Evolutionary conservation across 2,329 filamentous ascomycete species (phyloP).

Genomic region (Akanthomyces uredinophilus): DNA sequence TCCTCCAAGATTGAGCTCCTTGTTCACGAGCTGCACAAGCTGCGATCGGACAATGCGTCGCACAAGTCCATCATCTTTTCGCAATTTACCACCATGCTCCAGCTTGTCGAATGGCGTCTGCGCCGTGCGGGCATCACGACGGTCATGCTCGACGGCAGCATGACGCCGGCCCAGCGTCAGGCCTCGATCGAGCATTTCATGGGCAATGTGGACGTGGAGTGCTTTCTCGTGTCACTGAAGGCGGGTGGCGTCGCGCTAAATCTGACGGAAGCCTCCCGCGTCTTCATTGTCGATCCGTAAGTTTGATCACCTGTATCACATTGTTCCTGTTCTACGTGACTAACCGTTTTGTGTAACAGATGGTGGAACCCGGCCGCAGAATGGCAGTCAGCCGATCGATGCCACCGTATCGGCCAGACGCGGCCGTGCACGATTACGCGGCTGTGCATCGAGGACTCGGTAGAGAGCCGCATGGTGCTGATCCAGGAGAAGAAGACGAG

Average conservation of each 20-base stretch:
- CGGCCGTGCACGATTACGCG: slow-evolving; percentile 92
- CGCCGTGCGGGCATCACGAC: slow-evolving; percentile 96
- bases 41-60: slow-evolving; percentile 86
- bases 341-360: slow-evolving; percentile 39
- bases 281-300: slow-evolving; percentile 95
- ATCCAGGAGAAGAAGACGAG: slow-evolving; percentile 98
- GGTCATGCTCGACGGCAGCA: slow-evolving; percentile 95
- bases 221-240: slow-evolving; percentile 93
- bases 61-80: slow-evolving; percentile 98
- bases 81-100: slow-evolving; percentile 95
- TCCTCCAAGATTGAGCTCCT: slow-evolving; percentile 97
- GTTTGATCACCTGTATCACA: slow-evolving; percentile 31
- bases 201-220: slow-evolving; percentile 89
- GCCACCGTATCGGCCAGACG: slow-evolving; percentile 91
- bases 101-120: slow-evolving; percentile 94
- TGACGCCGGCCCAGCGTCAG: slow-evolving; percentile 90
- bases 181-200: slow-evolving; percentile 95
- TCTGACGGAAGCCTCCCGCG: slow-evolving; percentile 85
- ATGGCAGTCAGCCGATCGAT: slow-evolving; percentile 94
- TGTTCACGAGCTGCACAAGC: slow-evolving; percentile 86
- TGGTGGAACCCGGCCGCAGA: slow-evolving; percentile 99
- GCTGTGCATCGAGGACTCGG: slow-evolving; percentile 92
- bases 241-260: slow-evolving; percentile 95
- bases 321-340: background rate
- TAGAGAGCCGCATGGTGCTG: slow-evolving; percentile 91